Evolutionary conservation across 257 asterid species (phyloP).

Genomic region (Petrea volubilis): DNA sequence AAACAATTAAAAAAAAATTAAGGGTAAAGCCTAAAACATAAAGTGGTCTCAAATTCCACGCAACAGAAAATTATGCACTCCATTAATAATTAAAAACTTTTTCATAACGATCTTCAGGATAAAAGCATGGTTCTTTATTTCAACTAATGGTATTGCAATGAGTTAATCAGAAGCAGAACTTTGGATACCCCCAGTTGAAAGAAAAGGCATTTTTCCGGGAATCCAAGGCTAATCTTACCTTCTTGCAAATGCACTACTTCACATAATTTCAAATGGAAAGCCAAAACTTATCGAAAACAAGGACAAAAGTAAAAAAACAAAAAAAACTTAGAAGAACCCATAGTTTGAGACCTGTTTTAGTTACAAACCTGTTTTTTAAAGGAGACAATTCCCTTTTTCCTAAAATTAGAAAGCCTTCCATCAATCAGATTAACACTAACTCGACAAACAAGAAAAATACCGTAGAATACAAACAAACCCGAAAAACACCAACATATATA

Average conservation of each 20-base stretch:
- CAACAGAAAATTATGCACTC: no score
- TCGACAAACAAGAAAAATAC: conserved; percentile 39
- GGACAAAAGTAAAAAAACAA: neutral
- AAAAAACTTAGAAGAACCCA: conserved; percentile 44
- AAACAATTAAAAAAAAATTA: neutral
- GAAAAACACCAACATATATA: conserved; percentile 44
- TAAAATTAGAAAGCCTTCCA: conserved; percentile 56
- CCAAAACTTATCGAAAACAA: conserved; percentile 15
- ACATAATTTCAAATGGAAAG: conserved; percentile 13
- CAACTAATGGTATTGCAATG: neutral
- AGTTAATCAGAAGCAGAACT: conserved; percentile 5
- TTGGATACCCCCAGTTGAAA: conserved; percentile 35
- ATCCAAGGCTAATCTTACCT: conserved; percentile 22
- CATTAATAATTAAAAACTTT: no score
- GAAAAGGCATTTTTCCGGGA: conserved; percentile 22
- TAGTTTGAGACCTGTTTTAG: conserved; percentile 62
- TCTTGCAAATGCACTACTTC: conserved; percentile 1
- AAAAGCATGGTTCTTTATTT: neutral
- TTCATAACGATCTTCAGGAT: neutral
- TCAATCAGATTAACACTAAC: conserved; percentile 54
- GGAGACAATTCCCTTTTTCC: conserved; percentile 47
- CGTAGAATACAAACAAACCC: conserved; percentile 64
- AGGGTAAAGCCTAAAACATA: neutral
- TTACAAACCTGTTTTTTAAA: conserved; percentile 76
- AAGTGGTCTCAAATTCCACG: neutral